A percentile compares a stretch with the other conserved stretches of the same genome.
These are phyloP conservation scores for Clonostachys rhizophaga DNA, from an alignment of 2,329 filamentous ascomycete species.

Conservation along the genomic window DNA sequence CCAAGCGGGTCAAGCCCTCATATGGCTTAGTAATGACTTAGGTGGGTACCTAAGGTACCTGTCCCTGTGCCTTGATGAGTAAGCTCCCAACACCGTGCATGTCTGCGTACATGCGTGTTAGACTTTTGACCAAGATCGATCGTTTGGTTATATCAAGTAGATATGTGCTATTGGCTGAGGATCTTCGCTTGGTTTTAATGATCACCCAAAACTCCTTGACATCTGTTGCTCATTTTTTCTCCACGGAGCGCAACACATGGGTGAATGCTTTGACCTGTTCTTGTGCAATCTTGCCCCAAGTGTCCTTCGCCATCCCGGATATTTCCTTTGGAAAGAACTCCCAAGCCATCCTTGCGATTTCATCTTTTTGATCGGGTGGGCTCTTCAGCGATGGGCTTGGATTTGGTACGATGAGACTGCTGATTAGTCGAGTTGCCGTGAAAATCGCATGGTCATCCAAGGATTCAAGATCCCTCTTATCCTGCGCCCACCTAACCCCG, in stretches of 20 bases:
- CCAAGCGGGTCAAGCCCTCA: background rate
- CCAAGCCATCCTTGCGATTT: slow-evolving; percentile 23
- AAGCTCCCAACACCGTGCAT: background rate
- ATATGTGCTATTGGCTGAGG: too few species aligned
- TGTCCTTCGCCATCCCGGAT: slow-evolving; percentile 11
- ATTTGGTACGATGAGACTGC: slow-evolving; percentile 17
- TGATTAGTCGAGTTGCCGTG: slow-evolving; percentile 14
- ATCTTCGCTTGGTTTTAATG: background rate
- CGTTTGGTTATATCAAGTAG: background rate
- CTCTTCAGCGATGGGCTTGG: slow-evolving; percentile 1
- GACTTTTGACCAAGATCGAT: background rate
- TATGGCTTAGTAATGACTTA: background rate
- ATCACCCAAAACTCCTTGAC: background rate
- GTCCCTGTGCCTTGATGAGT: background rate
- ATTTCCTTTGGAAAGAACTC: slow-evolving; percentile 20
- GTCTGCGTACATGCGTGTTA: background rate
- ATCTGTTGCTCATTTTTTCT: background rate
- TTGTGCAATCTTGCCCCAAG: slow-evolving; percentile 23
- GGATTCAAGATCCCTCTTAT: slow-evolving; percentile 17
- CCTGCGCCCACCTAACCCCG: slow-evolving; percentile 23
- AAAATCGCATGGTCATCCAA: slow-evolving; percentile 16
- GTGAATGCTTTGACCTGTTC: slow-evolving; percentile 15
- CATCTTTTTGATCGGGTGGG: slow-evolving; percentile 9
- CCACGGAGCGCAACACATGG: background rate
- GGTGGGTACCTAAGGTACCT: too few species aligned